A percentile compares a stretch with the other conserved stretches of the same genome.
phyloP scores from a whole-genome alignment of 176 grass and related monocot genomes.

The Pontederia crassipes region DNA sequence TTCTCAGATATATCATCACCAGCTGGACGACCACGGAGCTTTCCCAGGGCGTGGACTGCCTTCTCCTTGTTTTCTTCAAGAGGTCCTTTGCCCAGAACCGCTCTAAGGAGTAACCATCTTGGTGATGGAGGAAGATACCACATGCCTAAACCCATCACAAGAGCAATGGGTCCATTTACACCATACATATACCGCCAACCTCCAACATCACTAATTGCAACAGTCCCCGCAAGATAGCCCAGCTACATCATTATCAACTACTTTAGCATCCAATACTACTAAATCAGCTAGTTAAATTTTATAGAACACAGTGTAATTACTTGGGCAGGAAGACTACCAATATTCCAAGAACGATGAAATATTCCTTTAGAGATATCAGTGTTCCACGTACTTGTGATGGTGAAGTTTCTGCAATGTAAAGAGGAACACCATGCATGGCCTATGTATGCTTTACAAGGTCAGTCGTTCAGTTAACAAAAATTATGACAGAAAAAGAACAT shows the following conservation, averaged over 20 bases:
- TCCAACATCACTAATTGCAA: slow-evolving; percentile 57
- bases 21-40: slow-evolving; percentile 42
- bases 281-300: not conserved
- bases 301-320: not conserved
- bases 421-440: slow-evolving; percentile 93
- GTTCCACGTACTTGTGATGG: slow-evolving; percentile 91
- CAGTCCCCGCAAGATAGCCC: slow-evolving; percentile 73
- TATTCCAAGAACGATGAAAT: slow-evolving; percentile 95
- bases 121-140: slow-evolving; percentile 65
- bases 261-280: not conserved
- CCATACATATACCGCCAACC: slow-evolving; percentile 98
- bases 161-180: slow-evolving; percentile 60
- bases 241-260: slow-evolving; percentile 38
- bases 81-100: slow-evolving; percentile 60
- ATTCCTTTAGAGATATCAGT: slow-evolving; percentile 92
- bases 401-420: slow-evolving; percentile 93
- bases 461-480: too few relatives aligned
- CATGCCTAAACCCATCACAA: slow-evolving; percentile 79
- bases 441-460: slow-evolving; percentile 1
- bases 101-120: slow-evolving; percentile 84
- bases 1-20: slow-evolving; percentile 46
- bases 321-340: slow-evolving; percentile 31
- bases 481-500: too few relatives aligned
- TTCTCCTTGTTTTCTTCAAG: slow-evolving; percentile 71
- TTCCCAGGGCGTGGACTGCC: slow-evolving; percentile 53